phyloP scores from a whole-genome alignment of 768 basidiomycete genomes.

The Gautieria morchelliformis region DNA sequence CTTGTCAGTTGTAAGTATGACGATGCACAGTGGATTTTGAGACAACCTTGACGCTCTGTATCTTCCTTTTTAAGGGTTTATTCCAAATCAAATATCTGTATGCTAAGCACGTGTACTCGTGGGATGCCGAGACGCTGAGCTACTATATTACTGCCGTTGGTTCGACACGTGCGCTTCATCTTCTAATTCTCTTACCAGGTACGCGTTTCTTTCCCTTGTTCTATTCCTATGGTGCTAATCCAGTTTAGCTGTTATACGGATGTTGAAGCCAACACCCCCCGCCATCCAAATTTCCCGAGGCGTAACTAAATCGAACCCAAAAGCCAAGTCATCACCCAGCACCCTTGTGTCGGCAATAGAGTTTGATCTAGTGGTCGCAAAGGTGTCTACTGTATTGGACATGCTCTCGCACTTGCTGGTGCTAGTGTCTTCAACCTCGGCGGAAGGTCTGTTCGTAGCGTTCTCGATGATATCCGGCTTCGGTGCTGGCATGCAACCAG shows the following conservation, averaged over 20 bases:
- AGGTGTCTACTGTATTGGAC: conserved; percentile 57
- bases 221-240: conserved; percentile 23
- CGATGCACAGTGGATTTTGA: not conserved
- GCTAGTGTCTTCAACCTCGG: conserved; percentile 26
- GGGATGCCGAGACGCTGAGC: conserved; percentile 50
- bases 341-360: conserved; percentile 50
- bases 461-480: conserved; percentile 56
- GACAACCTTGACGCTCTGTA: not conserved
- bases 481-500: conserved; percentile 60
- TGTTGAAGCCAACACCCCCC: conserved; percentile 38
- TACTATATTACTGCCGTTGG: conserved; percentile 25
- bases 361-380: conserved; percentile 62
- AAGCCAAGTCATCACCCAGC: conserved; percentile 36
- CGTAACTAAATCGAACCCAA: conserved; percentile 13
- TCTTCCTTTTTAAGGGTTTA: conserved; percentile 36
- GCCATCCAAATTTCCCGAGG: conserved; percentile 19
- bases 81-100: conserved; percentile 74
- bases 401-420: conserved; percentile 56
- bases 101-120: conserved; percentile 60
- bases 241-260: conserved; percentile 45
- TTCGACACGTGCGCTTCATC: conserved; percentile 50
- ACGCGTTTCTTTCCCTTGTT: not conserved
- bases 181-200: conserved; percentile 64
- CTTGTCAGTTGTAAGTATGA: conserved; percentile 47
- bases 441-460: conserved; percentile 41